Evolutionary conservation across 2,329 filamentous ascomycete species (phyloP).

Genomic region (Fusarium sp.): DNA sequence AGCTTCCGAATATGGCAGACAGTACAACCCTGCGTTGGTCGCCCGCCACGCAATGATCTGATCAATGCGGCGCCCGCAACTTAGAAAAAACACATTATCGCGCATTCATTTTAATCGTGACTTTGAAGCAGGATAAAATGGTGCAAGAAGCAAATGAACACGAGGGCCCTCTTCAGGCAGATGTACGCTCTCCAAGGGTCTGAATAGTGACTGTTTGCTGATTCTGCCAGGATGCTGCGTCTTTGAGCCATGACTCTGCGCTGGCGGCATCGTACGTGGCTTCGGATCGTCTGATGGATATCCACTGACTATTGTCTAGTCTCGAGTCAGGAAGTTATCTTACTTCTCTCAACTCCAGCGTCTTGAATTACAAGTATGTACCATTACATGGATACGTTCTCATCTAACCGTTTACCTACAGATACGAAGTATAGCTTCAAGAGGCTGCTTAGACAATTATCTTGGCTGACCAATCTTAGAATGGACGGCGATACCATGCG

Average conservation of each 20-base stretch:
- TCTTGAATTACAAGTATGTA: slow-evolving; percentile 15
- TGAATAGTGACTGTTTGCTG: not conserved
- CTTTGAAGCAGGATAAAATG: not conserved
- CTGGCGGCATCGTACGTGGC: not conserved
- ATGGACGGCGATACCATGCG: slow-evolving; percentile 17
- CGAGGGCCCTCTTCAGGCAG: slow-evolving; percentile 1
- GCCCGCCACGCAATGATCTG: not conserved
- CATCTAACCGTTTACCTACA: fast-evolving
- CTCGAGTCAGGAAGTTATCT: not conserved
- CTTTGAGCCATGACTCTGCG: not conserved
- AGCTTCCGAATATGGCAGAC: not conserved
- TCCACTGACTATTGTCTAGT: not conserved
- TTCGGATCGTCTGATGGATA: fast-evolving
- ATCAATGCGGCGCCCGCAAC: fast-evolving
- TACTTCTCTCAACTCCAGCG: slow-evolving; percentile 2
- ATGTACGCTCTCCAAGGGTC: not conserved
- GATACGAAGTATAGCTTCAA: not conserved
- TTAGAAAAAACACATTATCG: not conserved
- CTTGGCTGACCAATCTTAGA: too few relatives aligned
- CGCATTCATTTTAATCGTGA: too few relatives aligned
- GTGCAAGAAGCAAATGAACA: not conserved
- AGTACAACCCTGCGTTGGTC: not conserved
- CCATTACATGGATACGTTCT: fast-evolving
- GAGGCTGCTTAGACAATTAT: too few relatives aligned
- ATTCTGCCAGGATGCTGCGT: not conserved